A percentile compares a stretch with the other conserved stretches of the same genome.
Evolutionary conservation across 306 rosid species (phyloP).

Genomic region (Cicer chorassanicum): DNA sequence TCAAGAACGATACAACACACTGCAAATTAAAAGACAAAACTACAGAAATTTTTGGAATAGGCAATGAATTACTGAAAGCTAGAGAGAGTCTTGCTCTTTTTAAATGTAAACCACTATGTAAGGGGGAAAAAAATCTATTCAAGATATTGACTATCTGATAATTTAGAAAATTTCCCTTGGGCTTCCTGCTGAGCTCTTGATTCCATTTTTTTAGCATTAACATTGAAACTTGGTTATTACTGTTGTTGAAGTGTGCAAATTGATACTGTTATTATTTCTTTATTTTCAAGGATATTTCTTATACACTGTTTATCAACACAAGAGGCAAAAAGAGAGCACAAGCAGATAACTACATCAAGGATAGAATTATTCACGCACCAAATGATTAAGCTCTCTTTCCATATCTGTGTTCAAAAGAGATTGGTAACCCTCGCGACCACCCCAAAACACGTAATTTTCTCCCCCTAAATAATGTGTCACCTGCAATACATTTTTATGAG

Average conservation of each 20-base stretch:
- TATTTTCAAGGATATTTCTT: conserved; percentile 34
- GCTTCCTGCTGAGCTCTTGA: neutral
- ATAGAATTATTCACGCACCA: conserved; percentile 55
- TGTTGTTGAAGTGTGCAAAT: conserved; percentile 24
- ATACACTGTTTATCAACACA: conserved; percentile 4
- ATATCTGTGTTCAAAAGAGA: conserved; percentile 93
- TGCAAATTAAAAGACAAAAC: conserved; percentile 3
- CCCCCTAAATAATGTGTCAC: conserved; percentile 93
- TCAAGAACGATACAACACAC: conserved; percentile 11
- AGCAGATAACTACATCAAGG: neutral
- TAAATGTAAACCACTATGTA: neutral
- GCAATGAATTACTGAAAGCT: neutral
- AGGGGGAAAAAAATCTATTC: conserved; percentile 2
- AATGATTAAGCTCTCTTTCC: conserved; percentile 92
- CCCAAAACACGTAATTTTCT: conserved; percentile 97
- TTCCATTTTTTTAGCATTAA: conserved; percentile 9
- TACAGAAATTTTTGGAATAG: conserved; percentile 10
- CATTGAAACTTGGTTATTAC: conserved; percentile 13
- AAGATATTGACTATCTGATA: conserved; percentile 3
- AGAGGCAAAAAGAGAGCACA: conserved; percentile 8
- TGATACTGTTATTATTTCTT: conserved; percentile 6
- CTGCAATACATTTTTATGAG: conserved; percentile 54
- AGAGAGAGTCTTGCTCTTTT: neutral
- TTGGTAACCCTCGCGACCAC: conserved; percentile 98
- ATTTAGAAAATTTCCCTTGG: neutral